Base-by-base conservation (phyloP, 108 stramenopile species). In the Nitzschia sp. region DNA sequence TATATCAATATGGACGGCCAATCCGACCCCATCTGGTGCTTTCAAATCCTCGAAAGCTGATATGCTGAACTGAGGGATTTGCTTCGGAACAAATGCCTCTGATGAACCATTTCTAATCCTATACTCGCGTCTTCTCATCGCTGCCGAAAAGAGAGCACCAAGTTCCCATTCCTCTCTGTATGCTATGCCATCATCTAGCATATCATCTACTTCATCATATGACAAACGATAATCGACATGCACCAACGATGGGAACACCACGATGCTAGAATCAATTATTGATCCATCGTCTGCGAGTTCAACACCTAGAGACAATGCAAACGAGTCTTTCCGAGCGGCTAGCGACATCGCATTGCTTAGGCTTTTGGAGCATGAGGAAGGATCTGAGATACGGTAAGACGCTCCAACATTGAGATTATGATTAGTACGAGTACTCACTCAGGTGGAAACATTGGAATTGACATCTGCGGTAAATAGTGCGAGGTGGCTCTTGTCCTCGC, bases 161-260 rank as follows among this genome's bases (percentile, higher is more conserved):
- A 93, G 53, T 70, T 93, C 71, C 92, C 92, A 93, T 62, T 93
- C 92, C 69, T 93, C 92, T 1, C 56, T 62, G 53, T 88, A 90
- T 3, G 72, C 92, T 8, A 88, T 79, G 2, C 92, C 92, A 41
- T 79, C 81, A 21, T 85, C 84, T 0, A 93, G 76, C 92, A 93
- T 93, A 67, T 93, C 89, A 61, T 93, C 89, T 0, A 85, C 92
- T 28, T 93, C 85, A 23, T 93, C 87, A 54, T 88, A 93, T 2
- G 87, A 86, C 3, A 93, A 62, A n/a, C 85, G 69, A 57, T 93
- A 93, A n/a, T 73, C 26, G 13, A 93, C 86, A 17, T 69, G 72
- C 22, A 93, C 76, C 25, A 73, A 44, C 4, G 88, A 89, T 5
- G 86, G 81, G 13, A 77, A 80, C 1, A 90, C 55, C n/a, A 84